Base-by-base conservation (phyloP, 1,139 yeast genomes). In the Pichia sp. region DNA sequence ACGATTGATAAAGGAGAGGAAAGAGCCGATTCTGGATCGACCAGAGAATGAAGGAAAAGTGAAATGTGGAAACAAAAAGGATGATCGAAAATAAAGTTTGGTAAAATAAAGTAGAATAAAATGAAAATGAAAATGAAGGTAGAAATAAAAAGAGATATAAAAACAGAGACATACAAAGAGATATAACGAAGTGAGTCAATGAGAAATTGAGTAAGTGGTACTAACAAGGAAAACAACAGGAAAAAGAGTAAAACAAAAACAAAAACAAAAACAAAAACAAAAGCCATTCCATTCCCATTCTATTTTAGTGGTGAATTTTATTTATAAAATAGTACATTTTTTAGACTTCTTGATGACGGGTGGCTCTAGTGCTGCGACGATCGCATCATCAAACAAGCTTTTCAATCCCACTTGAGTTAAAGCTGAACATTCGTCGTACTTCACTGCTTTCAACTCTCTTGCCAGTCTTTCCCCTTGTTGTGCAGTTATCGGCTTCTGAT, bases 391-490 rank as follows among this genome's bases (percentile, higher is more conserved):
- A 70, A 91, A 91, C 34, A 91, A 96, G 59, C 95, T 90, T 73
- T 91, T 91, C 69, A 91, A 80, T 13, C 98, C 98, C 69, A 91
- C 84, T 74, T 91, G 98, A 51, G 97, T 91, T 66, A 93, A 79
- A n/a, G 98, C 98, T 16, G 97, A 89, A 72, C 98, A 91, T 72
- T 91, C 98, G 47, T 90, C 96, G 70, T 93, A 93, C 70, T 91
- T 91, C 51, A 93, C 96, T 13, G 97, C 98, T 58, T 95, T 85
- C 60, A 91, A 80, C 62, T 91, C 97, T 70, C 87, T 86, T 44
- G 99, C 97, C 61, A 93, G 78, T 68, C 86, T 85, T 64, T 89
- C 96, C 60, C 99, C 99, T 72, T 83, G 86, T 60, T 88, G 96
- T 53, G 83, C 78, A 53, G 89, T 75, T 64, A 93, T 89, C 56